Base-by-base conservation (phyloP, 257 asterid genomes). In the Osmanthus fragrans region DNA sequence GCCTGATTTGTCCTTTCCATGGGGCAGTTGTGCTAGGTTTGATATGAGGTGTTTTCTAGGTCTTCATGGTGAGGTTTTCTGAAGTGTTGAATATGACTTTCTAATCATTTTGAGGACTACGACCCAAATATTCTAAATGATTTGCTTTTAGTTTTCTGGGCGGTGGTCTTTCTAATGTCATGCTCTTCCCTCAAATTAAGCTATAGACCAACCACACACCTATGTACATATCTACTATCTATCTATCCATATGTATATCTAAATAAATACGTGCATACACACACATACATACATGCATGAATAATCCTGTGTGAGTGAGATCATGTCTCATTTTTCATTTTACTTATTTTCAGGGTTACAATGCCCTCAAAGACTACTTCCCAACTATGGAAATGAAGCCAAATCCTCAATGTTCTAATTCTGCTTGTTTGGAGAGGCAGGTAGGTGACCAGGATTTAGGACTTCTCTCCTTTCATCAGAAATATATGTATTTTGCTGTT, bases 361-460 rank as follows among this genome's bases (percentile, higher is more conserved):
- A 93, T 77, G 97, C 99, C 37, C 97, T 96, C 49, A 96, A 96
- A 86, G 99, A 96, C 82, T 96, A 42, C 85, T 96, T 96, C 77
- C 99, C 99, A 56, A 91, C 96, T 12, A 93, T 96, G 98, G 96
- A 89, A 88, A 90, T 96, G 98, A 96, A 93, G 86, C 99, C 99
- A 70, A 96, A 96, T 71, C 90, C 96, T 78, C 98, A 93, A 76
- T 96, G 99, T 80, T 93, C 97, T 58, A 96, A 96, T 78, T 86
- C 97, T 83, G 93, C 97, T 80, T 96, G 99, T 83, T 83, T 93
- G 88, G 98, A 93, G 82, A 86, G 98, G 88, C 99, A 96, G 97
- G 99, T 93, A 80, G 77, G 23, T 69, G 33, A 73, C 34, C 80
- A 54, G 2, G 37, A 73, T 72, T 49, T 67, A 76, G 56, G 71